Evolutionary conservation across 1,284 basidiomycete species (phyloP), one percentile per base, ranked within the genome.

Genomic region (Grifola frondosa): DNA sequence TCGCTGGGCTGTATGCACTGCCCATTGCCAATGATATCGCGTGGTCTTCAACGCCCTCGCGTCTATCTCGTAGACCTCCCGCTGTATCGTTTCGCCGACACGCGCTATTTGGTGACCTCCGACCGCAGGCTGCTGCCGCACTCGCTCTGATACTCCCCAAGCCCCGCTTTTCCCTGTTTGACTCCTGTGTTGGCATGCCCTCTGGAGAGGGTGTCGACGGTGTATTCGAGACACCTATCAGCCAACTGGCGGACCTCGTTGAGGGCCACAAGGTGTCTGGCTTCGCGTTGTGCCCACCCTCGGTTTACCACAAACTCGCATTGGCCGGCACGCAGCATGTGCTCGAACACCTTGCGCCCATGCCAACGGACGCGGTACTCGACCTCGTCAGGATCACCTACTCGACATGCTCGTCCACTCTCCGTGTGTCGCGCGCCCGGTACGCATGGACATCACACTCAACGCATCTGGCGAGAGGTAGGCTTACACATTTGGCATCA

Each of bases 201-300:
- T 61, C 62, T 15, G 62, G 63, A 3, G 77, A 77, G 23, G 65
- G n/a, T n/a, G n/a, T n/a, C n/a, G n/a, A n/a, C n/a, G n/a, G n/a
- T n/a, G n/a, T n/a, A n/a, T 81, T 81, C 56, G 73, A 81, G 58
- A 78, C 76, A 0, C 71, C 78, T 0, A 70, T 83, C 21, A 46
- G 46, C 3, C 53, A 59, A 25, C 49, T 86, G 3, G 68, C 68
- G 5, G 47, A 55, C 5, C 73, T 71, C 44, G 79, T 88, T 17
- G 53, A 63, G 13, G 81, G 82, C 1, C 84, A 88, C 48, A 65
- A 57, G n/a, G 81, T 87, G 3, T 74, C 71, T 13, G 77, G 72
- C 2, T 55, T 70, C 25, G 67, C 79, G 0, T 68, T 88, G 1
- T 88, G 83, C 51, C 84, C 85, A 5, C 84, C 81, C 1, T 85